Conservation (phyloP, 192 early-diverging fungal genomes). For the Pecoramyces ruminantium region DNA sequence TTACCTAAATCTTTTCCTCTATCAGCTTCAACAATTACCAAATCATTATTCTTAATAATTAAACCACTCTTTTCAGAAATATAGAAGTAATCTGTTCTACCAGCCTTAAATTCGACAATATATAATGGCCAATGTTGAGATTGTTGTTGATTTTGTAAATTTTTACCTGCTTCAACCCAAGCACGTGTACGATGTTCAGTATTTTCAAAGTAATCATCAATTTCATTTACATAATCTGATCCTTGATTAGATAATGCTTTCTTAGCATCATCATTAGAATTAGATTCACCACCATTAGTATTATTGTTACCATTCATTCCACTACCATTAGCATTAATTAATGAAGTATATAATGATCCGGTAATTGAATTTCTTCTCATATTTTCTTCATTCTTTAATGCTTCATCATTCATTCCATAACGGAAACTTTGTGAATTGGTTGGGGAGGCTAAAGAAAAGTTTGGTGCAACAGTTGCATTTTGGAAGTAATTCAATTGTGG, state of each 20-base stretch:
- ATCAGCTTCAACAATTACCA: conserved; percentile 79
- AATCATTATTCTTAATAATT: conserved; percentile 39
- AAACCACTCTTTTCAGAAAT: conserved; percentile 24
- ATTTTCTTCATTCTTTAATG: background rate
- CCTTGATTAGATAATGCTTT: conserved; percentile 9
- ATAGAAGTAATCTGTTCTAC: conserved; percentile 69
- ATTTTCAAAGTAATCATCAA: conserved; percentile 53
- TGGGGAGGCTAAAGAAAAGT: background rate
- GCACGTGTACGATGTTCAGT: conserved; percentile 32
- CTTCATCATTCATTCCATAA: background rate
- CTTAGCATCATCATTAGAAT: conserved; percentile 4
- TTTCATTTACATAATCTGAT: conserved; percentile 14
- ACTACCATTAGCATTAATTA: conserved; percentile 2
- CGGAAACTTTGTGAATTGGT: conserved; percentile 1
- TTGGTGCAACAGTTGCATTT: conserved; percentile 2
- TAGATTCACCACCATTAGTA: conserved; percentile 15
- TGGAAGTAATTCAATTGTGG: conserved; percentile 1
- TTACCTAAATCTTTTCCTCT: conserved; percentile 84
- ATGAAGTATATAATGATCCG: conserved; percentile 16
- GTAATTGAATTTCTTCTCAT: conserved; percentile 30
- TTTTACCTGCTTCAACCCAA: conserved; percentile 41
- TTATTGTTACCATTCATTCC: conserved; percentile 11
- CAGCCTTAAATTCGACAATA: conserved; percentile 77
- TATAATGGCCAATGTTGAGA: conserved; percentile 41
- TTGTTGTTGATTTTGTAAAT: conserved; percentile 27